These are phyloP conservation scores for Boechera divaricarpa DNA, from an alignment of 345 rosid genomes.

Conservation along the genomic window DNA sequence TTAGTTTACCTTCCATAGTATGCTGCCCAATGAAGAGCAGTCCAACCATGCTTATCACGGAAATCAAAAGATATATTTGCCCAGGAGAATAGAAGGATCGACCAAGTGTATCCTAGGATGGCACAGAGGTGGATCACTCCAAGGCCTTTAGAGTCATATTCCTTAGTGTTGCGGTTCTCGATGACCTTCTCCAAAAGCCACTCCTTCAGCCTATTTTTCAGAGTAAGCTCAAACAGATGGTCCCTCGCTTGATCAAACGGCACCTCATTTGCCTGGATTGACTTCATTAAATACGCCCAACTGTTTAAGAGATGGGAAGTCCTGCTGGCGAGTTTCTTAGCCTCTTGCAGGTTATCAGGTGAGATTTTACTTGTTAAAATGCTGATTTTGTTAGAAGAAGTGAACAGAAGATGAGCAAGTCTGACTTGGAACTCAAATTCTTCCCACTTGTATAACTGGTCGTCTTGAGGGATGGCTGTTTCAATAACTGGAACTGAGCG, in stretches of 20 bases:
- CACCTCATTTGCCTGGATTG: slow-evolving; percentile 56
- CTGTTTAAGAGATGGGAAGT: slow-evolving; percentile 60
- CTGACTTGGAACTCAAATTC: slow-evolving; percentile 77
- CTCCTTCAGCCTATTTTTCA: slow-evolving; percentile 76
- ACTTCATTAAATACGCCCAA: slow-evolving; percentile 74
- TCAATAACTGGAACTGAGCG: slow-evolving; percentile 46
- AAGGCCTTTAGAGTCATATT: slow-evolving; percentile 76
- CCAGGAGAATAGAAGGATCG: slow-evolving; percentile 69
- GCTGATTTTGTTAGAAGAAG: slow-evolving; percentile 65
- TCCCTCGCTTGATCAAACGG: slow-evolving; percentile 72
- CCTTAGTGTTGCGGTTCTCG: slow-evolving; percentile 63
- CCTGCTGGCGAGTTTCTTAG: slow-evolving; percentile 64
- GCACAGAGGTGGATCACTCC: slow-evolving; percentile 95
- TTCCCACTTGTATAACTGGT: slow-evolving; percentile 62
- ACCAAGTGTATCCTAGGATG: slow-evolving; percentile 89
- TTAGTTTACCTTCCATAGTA: slow-evolving; percentile 67
- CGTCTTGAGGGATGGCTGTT: slow-evolving; percentile 44
- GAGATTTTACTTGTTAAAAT: slow-evolving; percentile 62
- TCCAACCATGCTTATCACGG: slow-evolving; percentile 96
- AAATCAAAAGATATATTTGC: slow-evolving; percentile 79
- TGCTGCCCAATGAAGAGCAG: slow-evolving; percentile 99
- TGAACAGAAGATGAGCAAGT: slow-evolving; percentile 80
- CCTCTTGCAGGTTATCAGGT: slow-evolving; percentile 65
- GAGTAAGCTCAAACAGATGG: slow-evolving; percentile 67
- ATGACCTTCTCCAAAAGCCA: slow-evolving; percentile 88